Evolutionary conservation across 139 green algal genomes (phyloP), one percentile per base, ranked within the genome.

Genomic region (Diplosphaera chodatii): DNA sequence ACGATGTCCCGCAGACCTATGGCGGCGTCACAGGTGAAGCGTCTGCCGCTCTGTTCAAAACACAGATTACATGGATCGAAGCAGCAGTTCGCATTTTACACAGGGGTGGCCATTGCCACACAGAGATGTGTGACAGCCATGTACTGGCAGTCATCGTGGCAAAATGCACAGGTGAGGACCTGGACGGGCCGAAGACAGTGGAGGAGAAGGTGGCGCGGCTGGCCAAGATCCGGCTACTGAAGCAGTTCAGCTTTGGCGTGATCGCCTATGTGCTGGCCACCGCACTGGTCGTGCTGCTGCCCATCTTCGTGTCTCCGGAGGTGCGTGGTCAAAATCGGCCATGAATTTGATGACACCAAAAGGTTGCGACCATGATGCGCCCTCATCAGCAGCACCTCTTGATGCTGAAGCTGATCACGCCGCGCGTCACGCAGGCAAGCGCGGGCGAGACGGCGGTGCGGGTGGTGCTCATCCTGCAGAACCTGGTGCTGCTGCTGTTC

Each of bases 211-310:
- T 87, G 34, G 64, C 74, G 22, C 63, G 77, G 30, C 40, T 73
- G 1, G 78, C 80, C 37, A 88, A 88, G 66, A 41, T 85, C 21
- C 66, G 69, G 30, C 71, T 88, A 28, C 76, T 88, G 72, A 68
- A 76, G 22, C 67, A 77, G n/a, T 88, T 87, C 72, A 84, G 83
- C 59, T 84, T 66, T 30, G 83, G 68, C 8, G 78, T 87, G 16
- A 79, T 65, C 68, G 41, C 62, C 64, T 88, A 85, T 59, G 72
- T 85, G 0, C 32, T 75, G 6, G 71, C 72, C 48, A 80, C 71
- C 32, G 56, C 80, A 10, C 18, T 74, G 15, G 77, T 81, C 10
- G 29, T 84, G 40, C 79, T 84, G 40, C 33, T 84, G 56, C 80
- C 80, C 23, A 32, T 83, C 4, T 84, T 85, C 70, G 74, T 85